These are phyloP conservation scores for Suhomyces terraborum DNA, from an alignment of 1,139 yeast genomes.

Conservation along the genomic window DNA sequence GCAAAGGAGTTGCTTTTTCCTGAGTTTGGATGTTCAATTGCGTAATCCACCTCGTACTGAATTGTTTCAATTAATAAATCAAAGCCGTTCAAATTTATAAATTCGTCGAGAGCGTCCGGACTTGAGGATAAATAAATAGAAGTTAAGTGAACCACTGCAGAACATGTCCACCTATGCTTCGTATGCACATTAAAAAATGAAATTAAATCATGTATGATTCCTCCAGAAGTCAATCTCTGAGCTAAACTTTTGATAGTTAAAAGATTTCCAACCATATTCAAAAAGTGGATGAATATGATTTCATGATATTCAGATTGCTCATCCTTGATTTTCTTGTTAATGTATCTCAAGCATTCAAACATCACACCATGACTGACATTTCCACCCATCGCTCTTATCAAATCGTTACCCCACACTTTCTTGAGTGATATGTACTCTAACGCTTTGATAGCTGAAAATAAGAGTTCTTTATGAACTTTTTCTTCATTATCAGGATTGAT, in stretches of 20 bases:
- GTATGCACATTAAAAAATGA: constrained; percentile 59
- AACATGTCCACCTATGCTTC: constrained; percentile 56
- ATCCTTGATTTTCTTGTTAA: constrained; percentile 50
- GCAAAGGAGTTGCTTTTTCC: constrained; percentile 40
- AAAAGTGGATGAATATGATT: constrained; percentile 54
- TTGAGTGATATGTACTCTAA: constrained; percentile 72
- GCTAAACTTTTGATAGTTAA: constrained; percentile 56
- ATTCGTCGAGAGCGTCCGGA: constrained; percentile 55
- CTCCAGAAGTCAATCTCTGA: constrained; percentile 57
- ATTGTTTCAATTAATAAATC: constrained; percentile 59
- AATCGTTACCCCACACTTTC: constrained; percentile 73
- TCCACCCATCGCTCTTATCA: constrained; percentile 83
- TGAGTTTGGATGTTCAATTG: constrained; percentile 54
- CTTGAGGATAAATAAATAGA: constrained; percentile 53
- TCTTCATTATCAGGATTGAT: constrained; percentile 59
- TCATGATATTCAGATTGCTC: constrained; percentile 41
- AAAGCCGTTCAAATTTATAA: constrained; percentile 70
- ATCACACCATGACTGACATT: constrained; percentile 84
- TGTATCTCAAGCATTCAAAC: constrained; percentile 68
- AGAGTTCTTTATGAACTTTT: constrained; percentile 50
- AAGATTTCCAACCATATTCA: constrained; percentile 59
- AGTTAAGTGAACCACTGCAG: constrained; percentile 67
- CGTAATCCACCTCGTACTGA: constrained; percentile 67
- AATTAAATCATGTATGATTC: constrained; percentile 66
- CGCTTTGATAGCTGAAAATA: constrained; percentile 64